Percentiles rank a stretch among this genome's conserved stretches.
These are phyloP conservation scores for Medicago lupulina DNA, from an alignment of 306 rosid species.

Conservation along the genomic window DNA sequence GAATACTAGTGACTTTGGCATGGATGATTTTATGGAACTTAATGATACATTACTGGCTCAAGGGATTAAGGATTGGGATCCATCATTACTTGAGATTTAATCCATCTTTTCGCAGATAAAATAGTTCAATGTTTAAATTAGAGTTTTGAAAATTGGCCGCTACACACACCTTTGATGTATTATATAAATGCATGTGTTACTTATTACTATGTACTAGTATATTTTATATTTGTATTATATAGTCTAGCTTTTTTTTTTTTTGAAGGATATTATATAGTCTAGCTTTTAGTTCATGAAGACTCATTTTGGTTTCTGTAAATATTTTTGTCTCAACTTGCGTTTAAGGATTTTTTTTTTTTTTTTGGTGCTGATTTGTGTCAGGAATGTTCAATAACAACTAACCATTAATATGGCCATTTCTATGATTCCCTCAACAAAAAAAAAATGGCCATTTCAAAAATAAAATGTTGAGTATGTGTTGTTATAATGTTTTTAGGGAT, in stretches of 20 bases:
- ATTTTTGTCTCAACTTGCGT: too few relatives aligned
- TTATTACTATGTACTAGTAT: background rate
- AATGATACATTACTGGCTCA: background rate
- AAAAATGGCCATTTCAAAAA: too few relatives aligned
- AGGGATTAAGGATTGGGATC: constrained; percentile 34
- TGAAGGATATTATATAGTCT: too few relatives aligned
- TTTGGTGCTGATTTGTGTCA: too few relatives aligned
- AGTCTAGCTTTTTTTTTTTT: background rate
- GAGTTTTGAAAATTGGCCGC: background rate
- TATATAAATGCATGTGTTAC: background rate
- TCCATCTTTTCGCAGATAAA: background rate
- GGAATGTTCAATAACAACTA: too few relatives aligned
- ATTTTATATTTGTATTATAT: background rate
- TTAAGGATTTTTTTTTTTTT: too few relatives aligned
- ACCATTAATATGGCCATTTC: too few relatives aligned
- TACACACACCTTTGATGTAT: background rate
- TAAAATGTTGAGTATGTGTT: too few relatives aligned
- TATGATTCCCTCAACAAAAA: too few relatives aligned
- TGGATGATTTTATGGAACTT: constrained; percentile 31
- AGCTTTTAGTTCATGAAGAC: background rate
- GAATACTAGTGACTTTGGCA: background rate
- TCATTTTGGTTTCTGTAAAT: too few relatives aligned
- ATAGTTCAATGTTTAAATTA: background rate
- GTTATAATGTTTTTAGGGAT: too few relatives aligned
- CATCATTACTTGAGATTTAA: constrained; percentile 9